These are phyloP conservation scores for Inosperma sp. DNA, from an alignment of 768 basidiomycete species.

Conservation along the genomic window DNA sequence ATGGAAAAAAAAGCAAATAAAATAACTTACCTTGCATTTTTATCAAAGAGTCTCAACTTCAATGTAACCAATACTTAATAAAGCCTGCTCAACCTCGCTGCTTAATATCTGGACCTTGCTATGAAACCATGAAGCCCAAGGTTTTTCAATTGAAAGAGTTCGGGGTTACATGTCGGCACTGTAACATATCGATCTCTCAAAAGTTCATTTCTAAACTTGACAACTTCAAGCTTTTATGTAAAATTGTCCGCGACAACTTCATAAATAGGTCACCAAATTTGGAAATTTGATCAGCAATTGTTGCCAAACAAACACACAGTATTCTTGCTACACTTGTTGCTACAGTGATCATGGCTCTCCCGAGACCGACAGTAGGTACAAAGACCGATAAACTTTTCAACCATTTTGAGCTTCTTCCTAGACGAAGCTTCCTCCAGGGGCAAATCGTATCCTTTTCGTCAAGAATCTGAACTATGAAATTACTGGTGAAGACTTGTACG, in stretches of 20 bases:
- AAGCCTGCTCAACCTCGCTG: too few species aligned
- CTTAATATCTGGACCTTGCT: too few species aligned
- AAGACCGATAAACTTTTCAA: too few species aligned
- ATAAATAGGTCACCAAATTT: too few species aligned
- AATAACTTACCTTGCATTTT: neutral
- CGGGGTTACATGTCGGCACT: too few species aligned
- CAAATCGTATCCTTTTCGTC: slow-evolving; percentile 88
- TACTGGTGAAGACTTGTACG: slow-evolving; percentile 91
- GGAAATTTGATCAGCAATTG: neutral
- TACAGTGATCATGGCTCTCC: slow-evolving; percentile 49
- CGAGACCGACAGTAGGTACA: slow-evolving; percentile 61
- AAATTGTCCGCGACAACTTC: too few species aligned
- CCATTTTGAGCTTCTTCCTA: slow-evolving; percentile 23
- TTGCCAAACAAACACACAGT: neutral
- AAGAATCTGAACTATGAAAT: slow-evolving; percentile 93
- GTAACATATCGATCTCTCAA: too few species aligned
- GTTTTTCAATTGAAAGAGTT: too few species aligned
- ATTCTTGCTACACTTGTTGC: neutral
- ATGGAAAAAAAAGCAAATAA: slow-evolving; percentile 29
- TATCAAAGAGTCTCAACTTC: neutral
- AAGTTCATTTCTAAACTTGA: too few species aligned
- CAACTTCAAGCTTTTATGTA: too few species aligned
- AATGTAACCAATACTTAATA: neutral
- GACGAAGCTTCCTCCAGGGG: slow-evolving; percentile 88
- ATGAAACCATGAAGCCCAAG: too few species aligned